phyloP scores from a whole-genome alignment of 208 protist species.

The Trypanosoma scelopori region DNA sequence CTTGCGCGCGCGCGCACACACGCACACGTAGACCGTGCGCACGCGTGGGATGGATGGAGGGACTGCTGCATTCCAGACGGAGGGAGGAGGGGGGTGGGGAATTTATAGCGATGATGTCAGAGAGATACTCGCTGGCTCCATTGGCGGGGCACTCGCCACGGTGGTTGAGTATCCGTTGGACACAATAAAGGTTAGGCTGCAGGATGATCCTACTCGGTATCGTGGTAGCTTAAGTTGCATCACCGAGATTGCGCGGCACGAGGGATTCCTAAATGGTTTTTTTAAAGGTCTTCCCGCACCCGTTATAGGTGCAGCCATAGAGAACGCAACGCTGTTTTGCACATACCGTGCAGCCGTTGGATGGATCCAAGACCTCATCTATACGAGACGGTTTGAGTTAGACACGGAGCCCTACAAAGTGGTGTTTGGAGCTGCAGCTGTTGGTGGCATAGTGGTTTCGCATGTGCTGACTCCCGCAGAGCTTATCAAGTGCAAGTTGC shows the following conservation, averaged over 20 bases:
- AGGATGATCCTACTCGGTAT: constrained; percentile 77
- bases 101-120: constrained; percentile 63
- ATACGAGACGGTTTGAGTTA: constrained; percentile 33
- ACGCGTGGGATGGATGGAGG: background rate
- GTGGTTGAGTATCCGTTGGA: constrained; percentile 92
- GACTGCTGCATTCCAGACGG: background rate
- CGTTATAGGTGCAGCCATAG: constrained; percentile 75
- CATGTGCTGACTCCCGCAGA: constrained; percentile 88
- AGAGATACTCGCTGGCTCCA: constrained; percentile 74
- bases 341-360: constrained; percentile 64
- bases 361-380: constrained; percentile 53
- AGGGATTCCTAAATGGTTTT: constrained; percentile 86
- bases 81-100: background rate
- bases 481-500: constrained; percentile 92
- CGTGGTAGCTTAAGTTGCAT: constrained; percentile 67
- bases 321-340: constrained; percentile 85
- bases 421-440: constrained; percentile 58
- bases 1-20: too few species aligned
- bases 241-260: constrained; percentile 61
- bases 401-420: constrained; percentile 73
- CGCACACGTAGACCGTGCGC: too few species aligned
- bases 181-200: constrained; percentile 92
- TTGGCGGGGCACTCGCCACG: constrained; percentile 71
- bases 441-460: constrained; percentile 76
- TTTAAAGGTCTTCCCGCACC: constrained; percentile 88